phyloP scores from a whole-genome alignment of 2,329 filamentous ascomycete genomes.

The Verticillium tricorpus region DNA sequence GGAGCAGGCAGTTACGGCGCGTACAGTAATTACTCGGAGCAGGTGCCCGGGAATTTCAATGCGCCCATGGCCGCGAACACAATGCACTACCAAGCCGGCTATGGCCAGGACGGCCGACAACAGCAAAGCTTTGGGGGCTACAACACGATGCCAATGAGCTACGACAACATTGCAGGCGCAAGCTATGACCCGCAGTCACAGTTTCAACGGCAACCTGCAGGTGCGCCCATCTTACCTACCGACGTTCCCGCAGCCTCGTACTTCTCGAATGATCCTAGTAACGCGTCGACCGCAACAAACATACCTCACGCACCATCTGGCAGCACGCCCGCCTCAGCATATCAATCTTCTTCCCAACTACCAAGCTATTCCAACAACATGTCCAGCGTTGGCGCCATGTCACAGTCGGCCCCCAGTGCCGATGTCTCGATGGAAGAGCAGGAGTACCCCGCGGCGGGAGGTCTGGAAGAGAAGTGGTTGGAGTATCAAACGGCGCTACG shows the following conservation, averaged over 20 bases:
- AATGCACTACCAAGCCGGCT: constrained; percentile 60
- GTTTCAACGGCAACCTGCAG: constrained; percentile 73
- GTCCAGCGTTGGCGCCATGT: constrained; percentile 41
- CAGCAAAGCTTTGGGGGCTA: constrained; percentile 54
- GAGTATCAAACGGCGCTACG: constrained; percentile 59
- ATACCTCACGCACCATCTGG: constrained; percentile 42
- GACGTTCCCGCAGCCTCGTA: constrained; percentile 68
- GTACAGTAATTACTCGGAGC: constrained; percentile 51
- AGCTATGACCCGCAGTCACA: constrained; percentile 69
- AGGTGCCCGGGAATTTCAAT: constrained; percentile 46
- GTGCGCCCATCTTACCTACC: constrained; percentile 67
- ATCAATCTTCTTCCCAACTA: constrained; percentile 58
- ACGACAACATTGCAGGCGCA: constrained; percentile 31
- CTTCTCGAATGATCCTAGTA: constrained; percentile 64
- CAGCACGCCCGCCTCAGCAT: constrained; percentile 54
- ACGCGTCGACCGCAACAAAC: constrained; percentile 51
- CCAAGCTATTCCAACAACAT: constrained; percentile 38
- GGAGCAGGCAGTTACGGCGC: constrained; percentile 52
- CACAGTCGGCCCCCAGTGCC: constrained; percentile 27
- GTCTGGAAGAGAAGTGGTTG: constrained; percentile 65
- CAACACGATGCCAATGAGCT: constrained; percentile 68
- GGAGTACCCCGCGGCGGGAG: constrained; percentile 49
- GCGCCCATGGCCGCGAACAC: constrained; percentile 51
- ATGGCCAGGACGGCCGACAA: constrained; percentile 57
- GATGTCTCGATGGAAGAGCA: constrained; percentile 53